Conservation (phyloP, 371 early-diverging fungal genomes). For the Mortierella sp. region DNA sequence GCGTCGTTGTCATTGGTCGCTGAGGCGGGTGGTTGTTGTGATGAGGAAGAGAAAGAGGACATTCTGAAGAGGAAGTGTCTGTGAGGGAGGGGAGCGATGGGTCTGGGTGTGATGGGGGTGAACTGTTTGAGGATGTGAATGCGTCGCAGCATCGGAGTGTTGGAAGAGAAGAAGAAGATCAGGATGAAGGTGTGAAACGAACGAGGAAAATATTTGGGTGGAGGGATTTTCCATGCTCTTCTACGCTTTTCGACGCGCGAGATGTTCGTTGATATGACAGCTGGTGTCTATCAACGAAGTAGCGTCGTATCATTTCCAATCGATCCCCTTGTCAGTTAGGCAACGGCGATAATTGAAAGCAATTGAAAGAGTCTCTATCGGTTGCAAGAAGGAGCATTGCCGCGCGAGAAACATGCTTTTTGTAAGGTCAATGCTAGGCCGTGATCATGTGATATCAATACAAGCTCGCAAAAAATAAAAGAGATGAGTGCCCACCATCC, state of each 20-base stretch:
- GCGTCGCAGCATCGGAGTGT: background rate
- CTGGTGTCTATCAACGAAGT: background rate
- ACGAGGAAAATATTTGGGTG: too few species aligned
- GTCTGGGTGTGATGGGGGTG: background rate
- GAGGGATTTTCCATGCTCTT: background rate
- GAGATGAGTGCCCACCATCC: background rate
- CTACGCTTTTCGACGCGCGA: background rate
- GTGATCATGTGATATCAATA: background rate
- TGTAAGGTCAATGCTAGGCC: too few species aligned
- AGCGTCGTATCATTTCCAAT: background rate
- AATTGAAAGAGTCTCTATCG: too few species aligned
- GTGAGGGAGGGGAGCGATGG: background rate
- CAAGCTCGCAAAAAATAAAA: background rate
- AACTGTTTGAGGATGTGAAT: constrained; percentile 1
- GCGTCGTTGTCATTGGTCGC: background rate
- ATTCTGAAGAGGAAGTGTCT: background rate
- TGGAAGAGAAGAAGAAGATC: too few species aligned
- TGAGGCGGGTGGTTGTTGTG: background rate
- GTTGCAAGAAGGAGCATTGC: too few species aligned
- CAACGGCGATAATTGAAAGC: background rate
- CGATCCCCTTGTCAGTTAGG: background rate
- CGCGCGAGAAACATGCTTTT: too few species aligned
- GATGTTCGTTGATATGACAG: background rate
- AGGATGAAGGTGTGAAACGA: background rate
- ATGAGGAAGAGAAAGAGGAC: background rate